Evolutionary conservation across 495 filamentous ascomycete genomes (phyloP), one percentile per base, ranked within the genome.

Genomic region (Geopyxis carbonaria): DNA sequence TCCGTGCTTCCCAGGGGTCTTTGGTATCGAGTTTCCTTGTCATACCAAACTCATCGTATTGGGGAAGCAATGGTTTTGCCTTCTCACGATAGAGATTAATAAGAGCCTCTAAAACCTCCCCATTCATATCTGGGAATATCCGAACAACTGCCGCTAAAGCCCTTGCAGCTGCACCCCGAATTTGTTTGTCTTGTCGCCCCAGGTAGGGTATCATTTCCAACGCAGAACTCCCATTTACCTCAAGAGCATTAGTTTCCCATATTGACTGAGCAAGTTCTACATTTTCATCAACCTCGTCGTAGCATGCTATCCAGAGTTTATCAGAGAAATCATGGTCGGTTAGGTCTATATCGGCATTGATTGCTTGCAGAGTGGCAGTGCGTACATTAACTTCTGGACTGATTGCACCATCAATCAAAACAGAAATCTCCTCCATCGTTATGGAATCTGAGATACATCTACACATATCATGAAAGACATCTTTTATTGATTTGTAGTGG

Each of bases 401-500:
- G 42, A 87, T 84, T 2, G 68, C 59, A 14, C 85, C 87, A 35
- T 70, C 62, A 8, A 84, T 63, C 8, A 94, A 70, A 11, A 76
- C 70, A 2, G 61, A 57, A 15, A 83, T 73, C 57, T 97, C 89
- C 5, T 65, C 53, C 14, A 63, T 43, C 42, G 48, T 73, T 35
- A 93, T 82, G 34, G 80, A 87, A 1, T 73, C 67, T 0, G 83
- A 73, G 34, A 93, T 66, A 40, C 72, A 83, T 38, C 82, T 71
- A 46, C 79, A 78, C 53, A 89, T 68, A 57, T 93, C 83, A 20
- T 73, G 64, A 32, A 97, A 65, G 45, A 81, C 91, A 57, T 95
- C 91, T 56, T 91, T 93, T 57, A 93, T 72, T 24, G 82, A 59
- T 58, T 89, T 92, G 61, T 93, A 93, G 57, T 95, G 91, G 40